Evolutionary conservation across 805 yeast genomes (phyloP).

Genomic region (Barnettozyma wickerhamii): DNA sequence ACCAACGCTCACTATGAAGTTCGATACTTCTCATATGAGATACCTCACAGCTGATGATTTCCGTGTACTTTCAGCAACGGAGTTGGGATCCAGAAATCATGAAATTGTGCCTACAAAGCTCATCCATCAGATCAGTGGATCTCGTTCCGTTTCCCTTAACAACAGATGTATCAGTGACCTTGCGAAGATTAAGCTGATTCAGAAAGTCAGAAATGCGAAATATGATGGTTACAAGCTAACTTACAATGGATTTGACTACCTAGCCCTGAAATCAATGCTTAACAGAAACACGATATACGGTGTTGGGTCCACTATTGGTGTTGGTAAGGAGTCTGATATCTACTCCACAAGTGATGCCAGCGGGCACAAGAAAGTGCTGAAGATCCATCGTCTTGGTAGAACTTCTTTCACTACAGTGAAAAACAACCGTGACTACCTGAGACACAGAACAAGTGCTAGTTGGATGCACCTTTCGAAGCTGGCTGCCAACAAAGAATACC

Average conservation of each 20-base stretch:
- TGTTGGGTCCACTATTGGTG: constrained; percentile 86
- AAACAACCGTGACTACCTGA: constrained; percentile 88
- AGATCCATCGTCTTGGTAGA: constrained; percentile 91
- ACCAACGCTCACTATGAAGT: constrained; percentile 58
- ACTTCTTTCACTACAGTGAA: constrained; percentile 90
- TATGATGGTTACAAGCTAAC: constrained; percentile 93
- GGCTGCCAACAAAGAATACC: constrained; percentile 91
- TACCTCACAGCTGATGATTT: constrained; percentile 89
- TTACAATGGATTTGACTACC: constrained; percentile 85
- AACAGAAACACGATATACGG: constrained; percentile 70
- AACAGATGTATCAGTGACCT: constrained; percentile 76
- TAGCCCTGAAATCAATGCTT: constrained; percentile 82
- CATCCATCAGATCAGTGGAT: constrained; percentile 75
- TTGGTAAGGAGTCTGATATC: constrained; percentile 97
- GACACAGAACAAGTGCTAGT: constrained; percentile 62
- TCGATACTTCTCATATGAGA: constrained; percentile 91
- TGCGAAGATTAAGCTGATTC: constrained; percentile 78
- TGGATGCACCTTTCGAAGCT: constrained; percentile 92
- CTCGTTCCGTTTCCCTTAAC: constrained; percentile 72
- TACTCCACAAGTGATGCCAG: constrained; percentile 69
- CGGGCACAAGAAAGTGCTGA: constrained; percentile 70
- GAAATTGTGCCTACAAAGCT: constrained; percentile 89
- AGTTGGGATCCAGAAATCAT: constrained; percentile 87
- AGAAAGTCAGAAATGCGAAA: constrained; percentile 80
- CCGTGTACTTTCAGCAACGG: constrained; percentile 83